Base-by-base conservation (phyloP, 2,329 filamentous ascomycete species). In the Ophiostoma quercus region DNA sequence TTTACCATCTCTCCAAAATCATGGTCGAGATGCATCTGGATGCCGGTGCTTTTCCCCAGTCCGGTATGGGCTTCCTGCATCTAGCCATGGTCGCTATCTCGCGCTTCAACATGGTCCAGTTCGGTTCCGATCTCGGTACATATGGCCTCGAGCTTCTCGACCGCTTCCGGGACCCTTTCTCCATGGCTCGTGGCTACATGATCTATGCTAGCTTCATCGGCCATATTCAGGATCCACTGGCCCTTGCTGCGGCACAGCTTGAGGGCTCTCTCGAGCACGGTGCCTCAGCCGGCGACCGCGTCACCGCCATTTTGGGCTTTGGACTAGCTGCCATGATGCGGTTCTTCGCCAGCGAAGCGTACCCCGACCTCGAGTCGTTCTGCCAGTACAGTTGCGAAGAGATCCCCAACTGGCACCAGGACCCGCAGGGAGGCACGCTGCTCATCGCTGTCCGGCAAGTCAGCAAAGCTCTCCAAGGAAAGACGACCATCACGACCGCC, bases 341-440 rank as follows among this genome's bases (percentile, higher is more conserved):
- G 73, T 85, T 93, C 70, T 92, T 89, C 77, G 85, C 86, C 14
- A 89, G 88, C 73, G 87, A 92, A 73, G 89, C 92, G 71, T 82
- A 88, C 66, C 81, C 82, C 16, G 91, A 94, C 70, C 80, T 92
- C 0, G 90, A 93, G 76, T 84, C 84, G 0, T 91, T 88, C 76
- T 90, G 89, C 74, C 84, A 87, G 66, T 91, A 89, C 72, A 85
- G 88, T n/a, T 90, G 88, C 71, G 86, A 92, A 72, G 91, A 93
- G 73, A 86, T 92, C 71, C 86, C 87, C 1, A 87, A 89, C 67
- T 94, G 91, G 91, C 82, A 88, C 66, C 81, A 84, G 63, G 91
- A 93, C 74, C 84, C 89, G 1, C 84, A 90, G 71, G 91, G 91
- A 19, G 91, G 91, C 2, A 87, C 87, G 0, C 81, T 92, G 68